Evolutionary conservation across 1,284 basidiomycete genomes (phyloP).

Genomic region (Crucibulum cyathiforme): DNA sequence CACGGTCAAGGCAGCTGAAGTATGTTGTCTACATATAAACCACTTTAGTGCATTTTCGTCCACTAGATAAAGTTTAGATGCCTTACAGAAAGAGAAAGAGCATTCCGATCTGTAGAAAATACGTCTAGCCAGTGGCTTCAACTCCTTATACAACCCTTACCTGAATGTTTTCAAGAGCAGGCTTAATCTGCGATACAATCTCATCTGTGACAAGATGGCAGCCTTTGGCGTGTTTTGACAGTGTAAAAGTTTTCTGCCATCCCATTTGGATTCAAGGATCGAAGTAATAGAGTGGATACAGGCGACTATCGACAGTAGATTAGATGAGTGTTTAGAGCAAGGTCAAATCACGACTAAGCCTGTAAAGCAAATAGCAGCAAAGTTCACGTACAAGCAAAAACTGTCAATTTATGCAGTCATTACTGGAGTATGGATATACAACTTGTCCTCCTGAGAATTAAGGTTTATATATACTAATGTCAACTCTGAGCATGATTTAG

Average conservation of each 20-base stretch:
- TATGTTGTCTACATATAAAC: slow-evolving; percentile 73
- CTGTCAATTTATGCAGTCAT: no score
- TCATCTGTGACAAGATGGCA: slow-evolving; percentile 91
- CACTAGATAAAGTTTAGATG: background rate
- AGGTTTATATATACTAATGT: no score
- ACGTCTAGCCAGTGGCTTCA: background rate
- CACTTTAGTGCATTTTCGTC: background rate
- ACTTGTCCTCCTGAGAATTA: no score
- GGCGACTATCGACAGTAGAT: no score
- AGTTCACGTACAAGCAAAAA: no score
- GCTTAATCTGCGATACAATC: slow-evolving; percentile 71
- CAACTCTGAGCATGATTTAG: no score
- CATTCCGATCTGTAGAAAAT: slow-evolving; percentile 67
- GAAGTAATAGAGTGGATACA: no score
- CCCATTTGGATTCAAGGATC: slow-evolving; percentile 55
- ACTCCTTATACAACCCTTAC: slow-evolving; percentile 39
- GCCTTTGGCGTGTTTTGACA: slow-evolving; percentile 65
- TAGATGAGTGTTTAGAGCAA: no score
- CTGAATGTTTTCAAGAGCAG: slow-evolving; percentile 76
- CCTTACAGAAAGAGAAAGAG: slow-evolving; percentile 77
- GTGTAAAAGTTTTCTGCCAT: slow-evolving; percentile 89
- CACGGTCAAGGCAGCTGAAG: slow-evolving; percentile 86
- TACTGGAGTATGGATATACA: no score
- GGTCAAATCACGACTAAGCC: no score
- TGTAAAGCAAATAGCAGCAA: no score